Evolutionary conservation across 192 early-diverging fungal species (phyloP).

Genomic region (Rhizophagus sp.): DNA sequence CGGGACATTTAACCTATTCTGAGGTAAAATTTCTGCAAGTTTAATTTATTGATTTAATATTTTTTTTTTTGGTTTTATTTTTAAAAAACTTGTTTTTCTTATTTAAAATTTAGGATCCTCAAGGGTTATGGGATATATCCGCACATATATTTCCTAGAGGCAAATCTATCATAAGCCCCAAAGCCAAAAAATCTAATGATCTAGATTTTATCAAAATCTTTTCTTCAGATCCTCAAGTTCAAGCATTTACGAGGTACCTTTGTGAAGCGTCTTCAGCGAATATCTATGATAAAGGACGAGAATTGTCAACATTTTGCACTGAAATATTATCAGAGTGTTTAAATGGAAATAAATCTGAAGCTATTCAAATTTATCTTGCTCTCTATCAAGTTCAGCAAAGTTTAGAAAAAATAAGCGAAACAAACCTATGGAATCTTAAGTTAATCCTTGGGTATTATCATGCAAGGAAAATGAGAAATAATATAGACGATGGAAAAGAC

Average conservation of each 20-base stretch:
- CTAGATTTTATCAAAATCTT: conserved; percentile 29
- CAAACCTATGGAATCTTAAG: conserved; percentile 18
- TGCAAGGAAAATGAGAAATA: background rate
- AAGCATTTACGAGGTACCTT: conserved; percentile 41
- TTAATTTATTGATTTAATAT: background rate
- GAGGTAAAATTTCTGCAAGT: conserved; percentile 29
- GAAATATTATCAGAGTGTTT: conserved; percentile 54
- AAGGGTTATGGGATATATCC: conserved; percentile 22
- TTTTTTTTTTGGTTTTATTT: too few species aligned
- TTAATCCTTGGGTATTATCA: conserved; percentile 29
- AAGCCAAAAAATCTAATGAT: background rate
- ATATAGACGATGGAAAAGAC: background rate
- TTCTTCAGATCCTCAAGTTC: conserved; percentile 40
- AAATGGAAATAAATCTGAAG: conserved; percentile 50
- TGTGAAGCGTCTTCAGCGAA: conserved; percentile 27
- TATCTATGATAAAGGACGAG: conserved; percentile 38
- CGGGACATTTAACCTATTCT: conserved; percentile 48
- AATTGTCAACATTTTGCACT: conserved; percentile 43
- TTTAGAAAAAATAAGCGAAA: background rate
- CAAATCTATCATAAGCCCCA: background rate
- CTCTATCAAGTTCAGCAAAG: conserved; percentile 39
- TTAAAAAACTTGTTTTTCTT: background rate
- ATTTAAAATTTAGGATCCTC: conserved; percentile 22
- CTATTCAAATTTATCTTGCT: conserved; percentile 46
- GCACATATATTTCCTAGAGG: conserved; percentile 19